Evolutionary conservation across 139 green algal genomes (phyloP).

Genomic region (Trebouxia sp.): DNA sequence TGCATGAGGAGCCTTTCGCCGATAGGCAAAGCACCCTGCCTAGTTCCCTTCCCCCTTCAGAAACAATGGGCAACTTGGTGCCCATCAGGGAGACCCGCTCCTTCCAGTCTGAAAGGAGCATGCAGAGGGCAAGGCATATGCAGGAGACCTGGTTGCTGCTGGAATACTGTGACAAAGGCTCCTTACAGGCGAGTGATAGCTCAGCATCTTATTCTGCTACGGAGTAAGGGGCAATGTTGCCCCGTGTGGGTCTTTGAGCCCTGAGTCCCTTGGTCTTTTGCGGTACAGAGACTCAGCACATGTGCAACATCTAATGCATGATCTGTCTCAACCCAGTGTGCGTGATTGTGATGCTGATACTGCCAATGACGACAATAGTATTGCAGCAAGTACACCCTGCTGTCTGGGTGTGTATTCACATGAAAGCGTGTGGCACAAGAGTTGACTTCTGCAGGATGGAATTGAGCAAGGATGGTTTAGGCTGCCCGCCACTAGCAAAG

Average conservation of each 20-base stretch:
- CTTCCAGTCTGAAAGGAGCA: not conserved
- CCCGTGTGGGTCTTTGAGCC: not conserved
- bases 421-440: not conserved
- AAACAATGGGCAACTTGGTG: not conserved
- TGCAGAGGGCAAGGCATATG: not conserved
- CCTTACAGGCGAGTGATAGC: conserved; percentile 33
- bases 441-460: conserved; percentile 12
- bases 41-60: not conserved
- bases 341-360: not conserved
- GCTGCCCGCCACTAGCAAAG: not conserved
- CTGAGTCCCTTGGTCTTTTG: not conserved
- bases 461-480: conserved; percentile 24
- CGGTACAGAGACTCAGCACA: not conserved
- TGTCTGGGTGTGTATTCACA: not conserved
- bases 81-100: not conserved
- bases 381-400: not conserved
- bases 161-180: conserved; percentile 42
- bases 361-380: not conserved
- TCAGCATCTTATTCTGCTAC: too few species aligned
- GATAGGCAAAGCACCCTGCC: conserved; percentile 1
- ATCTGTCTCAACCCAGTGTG: not conserved
- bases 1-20: not conserved
- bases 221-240: not conserved
- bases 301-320: not conserved
- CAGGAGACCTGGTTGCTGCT: conserved; percentile 45